These are phyloP conservation scores for Diplosphaera chodatii DNA, from an alignment of 139 green algal species.

Conservation along the genomic window DNA sequence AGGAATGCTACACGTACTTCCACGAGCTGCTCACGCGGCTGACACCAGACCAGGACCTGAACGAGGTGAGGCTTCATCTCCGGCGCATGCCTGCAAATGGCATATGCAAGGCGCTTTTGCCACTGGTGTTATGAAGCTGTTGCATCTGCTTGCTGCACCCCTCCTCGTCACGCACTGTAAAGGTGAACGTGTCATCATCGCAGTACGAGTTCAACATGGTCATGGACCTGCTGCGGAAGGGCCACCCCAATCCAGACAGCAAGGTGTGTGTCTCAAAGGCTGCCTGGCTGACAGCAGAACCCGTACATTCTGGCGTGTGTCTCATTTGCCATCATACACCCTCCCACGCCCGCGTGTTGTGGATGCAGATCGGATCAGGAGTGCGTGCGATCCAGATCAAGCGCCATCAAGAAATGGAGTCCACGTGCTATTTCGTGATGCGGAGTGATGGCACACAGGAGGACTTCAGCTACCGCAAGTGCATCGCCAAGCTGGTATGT, in stretches of 20 bases:
- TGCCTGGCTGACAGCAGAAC: no score
- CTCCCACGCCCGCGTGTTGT: no score
- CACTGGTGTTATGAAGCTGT: no score
- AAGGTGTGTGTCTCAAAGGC: slow-evolving; percentile 41
- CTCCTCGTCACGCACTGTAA: no score
- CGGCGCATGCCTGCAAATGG: no score
- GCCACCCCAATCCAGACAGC: slow-evolving; percentile 43
- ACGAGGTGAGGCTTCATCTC: slow-evolving; percentile 44
- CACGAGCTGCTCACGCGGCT: slow-evolving; percentile 25
- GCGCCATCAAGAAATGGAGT: slow-evolving; percentile 12
- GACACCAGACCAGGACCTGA: slow-evolving; percentile 41
- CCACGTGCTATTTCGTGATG: slow-evolving; percentile 48
- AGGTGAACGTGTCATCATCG: no score
- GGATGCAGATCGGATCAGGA: slow-evolving; percentile 30
- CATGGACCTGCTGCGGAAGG: slow-evolving; percentile 53
- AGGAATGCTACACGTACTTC: slow-evolving; percentile 35
- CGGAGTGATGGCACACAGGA: slow-evolving; percentile 54
- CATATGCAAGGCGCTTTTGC: background rate
- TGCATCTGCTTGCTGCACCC: no score
- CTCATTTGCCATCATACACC: no score
- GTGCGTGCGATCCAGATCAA: slow-evolving; percentile 48
- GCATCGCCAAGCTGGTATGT: slow-evolving; percentile 47
- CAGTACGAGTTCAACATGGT: slow-evolving; percentile 69
- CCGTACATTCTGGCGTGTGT: no score
- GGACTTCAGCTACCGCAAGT: slow-evolving; percentile 77